Evolutionary conservation across 257 asterid genomes (phyloP).

Genomic region (Verbena officinalis): DNA sequence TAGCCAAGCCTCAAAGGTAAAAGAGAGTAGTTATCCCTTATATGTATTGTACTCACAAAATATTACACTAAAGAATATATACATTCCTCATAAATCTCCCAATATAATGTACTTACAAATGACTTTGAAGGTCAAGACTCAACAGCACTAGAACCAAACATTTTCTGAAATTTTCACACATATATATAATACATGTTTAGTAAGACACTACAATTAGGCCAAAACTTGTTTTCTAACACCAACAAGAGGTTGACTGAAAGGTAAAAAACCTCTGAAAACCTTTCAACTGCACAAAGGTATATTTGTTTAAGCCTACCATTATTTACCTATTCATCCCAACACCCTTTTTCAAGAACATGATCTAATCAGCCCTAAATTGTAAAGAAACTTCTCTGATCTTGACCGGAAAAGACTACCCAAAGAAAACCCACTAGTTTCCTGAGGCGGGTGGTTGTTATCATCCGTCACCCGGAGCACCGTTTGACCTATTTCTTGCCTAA

Average conservation of each 20-base stretch:
- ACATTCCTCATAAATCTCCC: not conserved
- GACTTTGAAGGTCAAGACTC: conserved; percentile 11
- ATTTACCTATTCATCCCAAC: conserved; percentile 4
- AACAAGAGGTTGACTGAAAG: conserved; percentile 26
- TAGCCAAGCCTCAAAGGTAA: no score
- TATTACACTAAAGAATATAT: not conserved
- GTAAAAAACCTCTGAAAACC: no score
- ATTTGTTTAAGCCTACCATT: conserved; percentile 24
- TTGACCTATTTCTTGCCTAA: conserved; percentile 57
- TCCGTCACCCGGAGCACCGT: conserved; percentile 59
- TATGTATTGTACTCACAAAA: no score
- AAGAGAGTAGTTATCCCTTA: no score
- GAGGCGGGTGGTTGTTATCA: conserved; percentile 36
- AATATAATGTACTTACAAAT: conserved; percentile 29
- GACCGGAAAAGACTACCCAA: conserved; percentile 71
- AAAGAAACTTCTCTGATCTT: conserved; percentile 66
- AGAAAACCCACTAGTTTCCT: conserved; percentile 56
- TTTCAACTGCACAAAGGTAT: conserved; percentile 26
- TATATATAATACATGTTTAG: conserved; percentile 5
- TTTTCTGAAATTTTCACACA: conserved; percentile 13
- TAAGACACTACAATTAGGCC: conserved; percentile 24
- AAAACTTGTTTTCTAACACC: conserved; percentile 21
- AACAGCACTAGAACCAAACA: conserved; percentile 8
- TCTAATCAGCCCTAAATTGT: conserved; percentile 66
- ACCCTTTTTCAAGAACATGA: conserved; percentile 48